phyloP scores from a whole-genome alignment of 2,329 filamentous ascomycete species.

The Penicillium verrucosum region DNA sequence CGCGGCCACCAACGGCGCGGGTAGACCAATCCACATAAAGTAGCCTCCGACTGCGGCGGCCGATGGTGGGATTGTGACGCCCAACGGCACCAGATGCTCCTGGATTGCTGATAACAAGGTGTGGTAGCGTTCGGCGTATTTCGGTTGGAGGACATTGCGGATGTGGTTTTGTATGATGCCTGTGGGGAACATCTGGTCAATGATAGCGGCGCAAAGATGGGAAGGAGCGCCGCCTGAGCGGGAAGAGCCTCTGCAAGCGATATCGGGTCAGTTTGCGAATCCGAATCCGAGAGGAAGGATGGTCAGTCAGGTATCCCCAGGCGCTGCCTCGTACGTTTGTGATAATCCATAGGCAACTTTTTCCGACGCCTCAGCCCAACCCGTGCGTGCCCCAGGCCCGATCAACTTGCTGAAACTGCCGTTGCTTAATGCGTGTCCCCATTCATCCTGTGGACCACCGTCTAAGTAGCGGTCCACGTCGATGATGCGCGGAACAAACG shows the following conservation, averaged over 20 bases:
- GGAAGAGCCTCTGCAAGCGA: conserved; percentile 50
- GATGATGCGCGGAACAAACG: conserved; percentile 65
- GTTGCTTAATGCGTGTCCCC: conserved; percentile 81
- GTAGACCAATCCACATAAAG: conserved; percentile 76
- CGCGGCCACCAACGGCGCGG: conserved; percentile 50
- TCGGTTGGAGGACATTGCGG: conserved; percentile 51
- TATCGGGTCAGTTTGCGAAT: conserved; percentile 12
- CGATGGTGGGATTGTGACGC: conserved; percentile 44
- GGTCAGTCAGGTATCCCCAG: neutral
- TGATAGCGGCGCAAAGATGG: conserved; percentile 57
- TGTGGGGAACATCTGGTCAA: conserved; percentile 53
- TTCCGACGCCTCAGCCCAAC: conserved; percentile 77
- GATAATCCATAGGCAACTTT: conserved; percentile 59
- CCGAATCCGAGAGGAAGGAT: neutral
- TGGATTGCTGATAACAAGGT: conserved; percentile 59
- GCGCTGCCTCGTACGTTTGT: conserved; percentile 51
- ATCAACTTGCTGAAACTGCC: conserved; percentile 87
- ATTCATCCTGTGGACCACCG: conserved; percentile 58
- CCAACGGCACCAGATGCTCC: conserved; percentile 60
- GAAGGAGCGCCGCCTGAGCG: conserved; percentile 59
- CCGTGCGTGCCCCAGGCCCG: conserved; percentile 75
- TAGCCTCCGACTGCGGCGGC: conserved; percentile 68
- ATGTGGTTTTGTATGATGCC: conserved; percentile 55
- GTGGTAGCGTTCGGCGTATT: conserved; percentile 53
- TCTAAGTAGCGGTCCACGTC: conserved; percentile 72